These are phyloP conservation scores for Rhododendron ferrugineum DNA, from an alignment of 148 eudicot species.

Conservation along the genomic window DNA sequence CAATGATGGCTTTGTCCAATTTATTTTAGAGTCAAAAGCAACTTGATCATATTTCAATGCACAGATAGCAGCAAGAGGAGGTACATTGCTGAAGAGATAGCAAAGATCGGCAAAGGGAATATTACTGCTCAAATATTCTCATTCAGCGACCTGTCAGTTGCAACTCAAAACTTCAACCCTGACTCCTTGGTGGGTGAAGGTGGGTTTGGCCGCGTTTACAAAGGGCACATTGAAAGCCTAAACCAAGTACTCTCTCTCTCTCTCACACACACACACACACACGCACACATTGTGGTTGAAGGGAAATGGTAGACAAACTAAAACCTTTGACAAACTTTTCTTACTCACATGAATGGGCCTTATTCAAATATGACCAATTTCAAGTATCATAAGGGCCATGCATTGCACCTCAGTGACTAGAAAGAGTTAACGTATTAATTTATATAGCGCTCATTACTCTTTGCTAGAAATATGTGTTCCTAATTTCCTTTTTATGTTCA, in stretches of 20 bases:
- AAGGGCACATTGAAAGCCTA: conserved; percentile 39
- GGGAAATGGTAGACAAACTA: neutral
- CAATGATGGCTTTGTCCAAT: neutral
- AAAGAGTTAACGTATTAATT: neutral
- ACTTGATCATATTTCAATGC: neutral
- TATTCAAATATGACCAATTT: neutral
- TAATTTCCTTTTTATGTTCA: neutral
- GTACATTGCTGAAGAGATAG: conserved; percentile 68
- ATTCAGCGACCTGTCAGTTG: conserved; percentile 45
- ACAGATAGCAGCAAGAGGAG: conserved; percentile 80
- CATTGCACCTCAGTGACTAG: neutral
- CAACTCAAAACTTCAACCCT: conserved; percentile 54
- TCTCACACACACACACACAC: neutral
- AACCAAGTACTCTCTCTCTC: conserved; percentile 28
- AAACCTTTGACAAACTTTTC: neutral
- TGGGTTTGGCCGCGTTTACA: conserved; percentile 95
- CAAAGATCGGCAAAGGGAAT: conserved; percentile 64
- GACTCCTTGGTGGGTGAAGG: conserved; percentile 75
- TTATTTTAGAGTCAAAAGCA: neutral
- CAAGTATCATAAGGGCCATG: neutral
- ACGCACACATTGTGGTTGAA: neutral
- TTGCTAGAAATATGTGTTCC: neutral
- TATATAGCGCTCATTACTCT: neutral
- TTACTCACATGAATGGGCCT: neutral
- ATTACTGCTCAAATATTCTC: conserved; percentile 48